Evolutionary conservation across 345 rosid species (phyloP), one percentile per base, ranked within the genome.

Genomic region (Lumnitzera littorea): DNA sequence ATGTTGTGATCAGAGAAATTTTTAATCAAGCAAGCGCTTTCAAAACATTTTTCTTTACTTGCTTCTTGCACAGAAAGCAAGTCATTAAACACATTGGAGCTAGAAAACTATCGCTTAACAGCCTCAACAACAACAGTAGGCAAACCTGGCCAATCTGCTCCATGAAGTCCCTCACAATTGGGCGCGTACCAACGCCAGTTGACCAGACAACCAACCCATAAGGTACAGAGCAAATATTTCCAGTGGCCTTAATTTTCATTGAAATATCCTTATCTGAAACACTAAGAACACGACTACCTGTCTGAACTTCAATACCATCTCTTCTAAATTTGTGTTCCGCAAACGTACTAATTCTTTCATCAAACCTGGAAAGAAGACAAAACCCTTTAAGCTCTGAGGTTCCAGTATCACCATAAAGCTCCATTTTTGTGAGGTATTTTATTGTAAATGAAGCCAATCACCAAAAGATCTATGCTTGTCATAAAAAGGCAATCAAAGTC

Each of bases 131-230:
- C 12, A 46, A 61, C 46, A 15, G 6, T n/a, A 15, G 54, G 15
- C 72, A 55, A 53, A 88, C 96, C 96, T 95, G 99, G 27, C 84
- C 96, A 67, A 95, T 74, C 78, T 91, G 88, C 71, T 80, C 83
- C 99, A 91, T 95, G 67, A 91, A 77, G 80, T 95, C 84, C 60
- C 56, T 77, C 58, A 91, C 78, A 17, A 85, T 72, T 17, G 97
- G 97, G 29, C 88, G 95, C 65, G 96, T 80, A 62, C 82, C 84
- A 62, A 90, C 68, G 29, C 99, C 97, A 53, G 99, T 82, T 49
- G 99, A 95, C 99, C 97, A 91, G 57, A 95, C 67, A 68, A 95
- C 78, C 79, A 95, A 67, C 46, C 99, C 99, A 74, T 88, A 89
- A 24, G 96, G 91, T 61, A 91, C 12, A 27, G 84, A 70, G 47